Percentiles rank a stretch among this genome's conserved stretches.
phyloP scores from a whole-genome alignment of 257 asterid species.

The Fraxinus excelsior region DNA sequence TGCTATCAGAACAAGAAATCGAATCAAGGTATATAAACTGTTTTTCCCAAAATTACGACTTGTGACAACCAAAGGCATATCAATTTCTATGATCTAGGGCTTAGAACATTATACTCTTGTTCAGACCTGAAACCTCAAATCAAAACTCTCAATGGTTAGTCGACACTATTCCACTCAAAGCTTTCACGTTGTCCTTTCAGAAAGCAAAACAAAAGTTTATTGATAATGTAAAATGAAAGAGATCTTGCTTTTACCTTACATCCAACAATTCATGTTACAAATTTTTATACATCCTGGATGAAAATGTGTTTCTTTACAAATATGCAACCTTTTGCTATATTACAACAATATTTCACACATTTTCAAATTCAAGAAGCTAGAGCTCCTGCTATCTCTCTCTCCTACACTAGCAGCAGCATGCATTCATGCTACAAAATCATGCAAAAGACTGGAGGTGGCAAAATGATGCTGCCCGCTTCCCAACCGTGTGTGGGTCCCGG shows the following conservation, averaged over 20 bases:
- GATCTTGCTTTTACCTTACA: not conserved
- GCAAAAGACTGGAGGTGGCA: conserved; percentile 51
- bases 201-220: not conserved
- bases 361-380: conserved; percentile 15
- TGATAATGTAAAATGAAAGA: not conserved
- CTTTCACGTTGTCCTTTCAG: not conserved
- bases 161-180: no score
- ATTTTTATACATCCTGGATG: not conserved
- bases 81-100: no score
- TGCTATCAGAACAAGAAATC: no score
- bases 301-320: conserved; percentile 36
- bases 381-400: not conserved
- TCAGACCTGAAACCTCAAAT: no score
- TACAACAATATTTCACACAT: conserved; percentile 30
- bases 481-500: conserved; percentile 57
- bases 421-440: conserved; percentile 41
- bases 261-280: not conserved
- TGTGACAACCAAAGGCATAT: no score
- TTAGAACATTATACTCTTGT: no score
- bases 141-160: no score
- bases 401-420: not conserved
- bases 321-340: conserved; percentile 35
- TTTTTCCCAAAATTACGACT: no score
- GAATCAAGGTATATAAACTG: no score
- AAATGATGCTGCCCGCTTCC: conserved; percentile 51